These are phyloP conservation scores for Aspergillus floridensis DNA, from an alignment of 2,329 filamentous ascomycete species.

Conservation along the genomic window DNA sequence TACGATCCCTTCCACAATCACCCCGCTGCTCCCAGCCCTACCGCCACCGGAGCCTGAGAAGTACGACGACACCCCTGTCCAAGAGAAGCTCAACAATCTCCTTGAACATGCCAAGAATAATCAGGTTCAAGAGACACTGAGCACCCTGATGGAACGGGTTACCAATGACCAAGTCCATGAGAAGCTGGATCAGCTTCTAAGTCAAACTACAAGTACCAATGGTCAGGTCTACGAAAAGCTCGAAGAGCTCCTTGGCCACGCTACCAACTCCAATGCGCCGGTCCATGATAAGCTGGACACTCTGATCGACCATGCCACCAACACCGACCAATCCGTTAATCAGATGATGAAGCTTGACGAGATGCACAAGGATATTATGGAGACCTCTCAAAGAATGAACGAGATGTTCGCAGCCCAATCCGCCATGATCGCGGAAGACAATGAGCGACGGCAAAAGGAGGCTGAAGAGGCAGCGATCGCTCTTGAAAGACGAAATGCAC, in stretches of 20 bases:
- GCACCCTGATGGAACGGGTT: slow-evolving; percentile 44
- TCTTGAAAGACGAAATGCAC: slow-evolving; percentile 70
- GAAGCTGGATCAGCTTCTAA: slow-evolving; percentile 53
- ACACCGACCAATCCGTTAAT: slow-evolving; percentile 66
- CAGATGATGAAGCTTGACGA: slow-evolving; percentile 82
- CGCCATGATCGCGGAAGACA: slow-evolving; percentile 64
- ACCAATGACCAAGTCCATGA: slow-evolving; percentile 58
- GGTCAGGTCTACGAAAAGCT: slow-evolving; percentile 58
- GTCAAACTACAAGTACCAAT: slow-evolving; percentile 29
- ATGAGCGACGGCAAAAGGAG: slow-evolving; percentile 74
- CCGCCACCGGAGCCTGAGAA: slow-evolving; percentile 53
- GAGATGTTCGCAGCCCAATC: slow-evolving; percentile 56
- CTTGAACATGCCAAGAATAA: slow-evolving; percentile 46
- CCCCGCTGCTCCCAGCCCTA: slow-evolving; percentile 55
- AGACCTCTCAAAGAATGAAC: slow-evolving; percentile 79
- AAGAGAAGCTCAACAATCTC: slow-evolving; percentile 57
- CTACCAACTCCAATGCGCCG: slow-evolving; percentile 28
- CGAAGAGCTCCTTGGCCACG: slow-evolving; percentile 44
- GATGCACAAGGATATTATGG: slow-evolving; percentile 82
- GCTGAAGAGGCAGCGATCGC: slow-evolving; percentile 76
- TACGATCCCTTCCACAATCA: slow-evolving; percentile 51
- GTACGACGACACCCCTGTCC: slow-evolving; percentile 60
- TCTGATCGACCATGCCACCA: slow-evolving; percentile 54
- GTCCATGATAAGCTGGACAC: slow-evolving; percentile 36
- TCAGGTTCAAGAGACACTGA: slow-evolving; percentile 58